phyloP scores from a whole-genome alignment of 176 grass and related monocot species.

The Echinochloa phyllopogon region DNA sequence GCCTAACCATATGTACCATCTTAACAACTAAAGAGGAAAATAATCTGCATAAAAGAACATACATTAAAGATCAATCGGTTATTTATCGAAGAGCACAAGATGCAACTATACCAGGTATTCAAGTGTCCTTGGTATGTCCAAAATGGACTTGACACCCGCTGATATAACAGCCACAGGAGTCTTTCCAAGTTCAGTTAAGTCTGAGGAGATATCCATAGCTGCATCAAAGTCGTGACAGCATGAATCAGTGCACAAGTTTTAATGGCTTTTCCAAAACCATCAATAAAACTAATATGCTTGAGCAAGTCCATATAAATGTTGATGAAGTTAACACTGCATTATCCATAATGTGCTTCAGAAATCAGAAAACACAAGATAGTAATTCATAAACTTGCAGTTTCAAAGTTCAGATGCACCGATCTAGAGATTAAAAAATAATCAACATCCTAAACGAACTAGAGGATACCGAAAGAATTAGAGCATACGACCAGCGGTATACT shows the following conservation, averaged over 20 bases:
- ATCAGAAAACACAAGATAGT: background rate
- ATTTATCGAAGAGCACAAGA: background rate
- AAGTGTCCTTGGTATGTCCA: slow-evolving; percentile 90
- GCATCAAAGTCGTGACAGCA: slow-evolving; percentile 37
- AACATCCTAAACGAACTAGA: slow-evolving; percentile 17
- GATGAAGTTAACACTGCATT: background rate
- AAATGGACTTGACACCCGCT: slow-evolving; percentile 95
- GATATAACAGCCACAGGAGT: slow-evolving; percentile 87
- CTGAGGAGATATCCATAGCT: slow-evolving; percentile 97
- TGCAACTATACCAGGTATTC: slow-evolving; percentile 74
- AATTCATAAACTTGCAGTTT: background rate
- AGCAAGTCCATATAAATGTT: background rate
- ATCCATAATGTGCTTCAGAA: background rate
- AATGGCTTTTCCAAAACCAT: background rate
- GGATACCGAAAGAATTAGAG: background rate
- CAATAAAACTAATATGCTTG: slow-evolving; percentile 6
- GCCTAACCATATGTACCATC: background rate
- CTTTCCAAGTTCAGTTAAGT: slow-evolving; percentile 95
- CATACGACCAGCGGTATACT: background rate
- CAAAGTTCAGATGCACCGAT: slow-evolving; percentile 1
- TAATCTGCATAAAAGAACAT: slow-evolving; percentile 1
- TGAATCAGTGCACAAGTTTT: slow-evolving; percentile 4
- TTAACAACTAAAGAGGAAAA: slow-evolving; percentile 19
- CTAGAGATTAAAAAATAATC: background rate
- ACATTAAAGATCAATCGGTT: background rate